phyloP scores from a whole-genome alignment of 257 asterid genomes.

The Thymus quinquecostatus region DNA sequence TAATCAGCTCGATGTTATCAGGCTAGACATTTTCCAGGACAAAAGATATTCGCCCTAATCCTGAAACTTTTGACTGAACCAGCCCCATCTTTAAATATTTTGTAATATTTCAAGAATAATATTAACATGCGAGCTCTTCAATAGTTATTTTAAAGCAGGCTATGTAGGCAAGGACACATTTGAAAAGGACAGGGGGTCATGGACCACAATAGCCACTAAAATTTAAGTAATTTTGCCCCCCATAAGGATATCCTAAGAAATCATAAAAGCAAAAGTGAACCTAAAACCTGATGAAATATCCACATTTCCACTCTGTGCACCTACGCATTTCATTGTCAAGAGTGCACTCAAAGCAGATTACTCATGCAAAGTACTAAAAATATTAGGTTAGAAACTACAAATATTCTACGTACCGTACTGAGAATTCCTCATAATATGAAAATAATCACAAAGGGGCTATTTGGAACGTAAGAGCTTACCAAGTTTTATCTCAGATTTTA shows the following conservation, averaged over 20 bases:
- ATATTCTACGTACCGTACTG: slow-evolving; percentile 2
- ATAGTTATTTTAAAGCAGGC: neutral
- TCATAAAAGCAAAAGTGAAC: neutral
- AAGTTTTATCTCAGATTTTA: slow-evolving; percentile 86
- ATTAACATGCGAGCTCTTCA: neutral
- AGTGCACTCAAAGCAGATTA: neutral
- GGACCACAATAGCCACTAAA: neutral
- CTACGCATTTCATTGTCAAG: neutral
- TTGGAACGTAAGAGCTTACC: slow-evolving; percentile 48
- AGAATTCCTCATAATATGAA: slow-evolving; percentile 21
- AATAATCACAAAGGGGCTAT: slow-evolving; percentile 5
- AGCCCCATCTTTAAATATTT: neutral
- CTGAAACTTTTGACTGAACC: neutral
- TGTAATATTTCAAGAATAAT: neutral
- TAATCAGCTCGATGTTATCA: neutral
- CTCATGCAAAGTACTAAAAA: neutral
- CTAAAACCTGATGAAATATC: neutral
- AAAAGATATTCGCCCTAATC: neutral
- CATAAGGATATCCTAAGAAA: neutral
- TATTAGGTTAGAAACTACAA: slow-evolving; percentile 12
- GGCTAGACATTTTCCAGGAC: neutral
- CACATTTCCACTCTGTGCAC: slow-evolving; percentile 5
- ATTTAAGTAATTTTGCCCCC: neutral
- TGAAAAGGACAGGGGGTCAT: neutral
- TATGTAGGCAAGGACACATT: neutral